Percentiles rank a stretch among this genome's conserved stretches.
phyloP scores from a whole-genome alignment of 441 rosid genomes.

The Gossypium davidsonii region DNA sequence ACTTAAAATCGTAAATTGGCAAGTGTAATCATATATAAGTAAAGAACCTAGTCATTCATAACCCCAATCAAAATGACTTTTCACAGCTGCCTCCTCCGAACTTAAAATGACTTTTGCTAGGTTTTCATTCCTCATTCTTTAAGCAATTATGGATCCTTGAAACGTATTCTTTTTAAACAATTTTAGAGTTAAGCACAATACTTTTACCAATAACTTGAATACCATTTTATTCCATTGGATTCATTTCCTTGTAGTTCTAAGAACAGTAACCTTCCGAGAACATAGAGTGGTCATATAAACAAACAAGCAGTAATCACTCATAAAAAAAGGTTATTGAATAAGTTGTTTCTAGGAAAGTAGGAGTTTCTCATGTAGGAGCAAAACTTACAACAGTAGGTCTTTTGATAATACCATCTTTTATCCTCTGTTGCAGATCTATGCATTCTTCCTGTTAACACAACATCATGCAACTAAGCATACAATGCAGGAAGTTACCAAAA shows the following conservation, averaged over 20 bases:
- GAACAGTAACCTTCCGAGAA: neutral
- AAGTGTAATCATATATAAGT: neutral
- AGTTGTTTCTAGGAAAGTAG: neutral
- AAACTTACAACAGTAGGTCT: constrained; percentile 40
- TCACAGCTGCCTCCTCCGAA: neutral
- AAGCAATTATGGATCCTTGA: neutral
- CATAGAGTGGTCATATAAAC: neutral
- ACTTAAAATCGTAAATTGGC: neutral
- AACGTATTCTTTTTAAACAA: neutral
- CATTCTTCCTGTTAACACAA: constrained; percentile 40
- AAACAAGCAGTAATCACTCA: neutral
- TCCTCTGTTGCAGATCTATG: constrained; percentile 30
- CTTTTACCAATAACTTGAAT: neutral
- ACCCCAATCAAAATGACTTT: neutral
- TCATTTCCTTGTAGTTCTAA: neutral
- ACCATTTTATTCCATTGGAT: neutral
- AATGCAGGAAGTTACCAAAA: neutral
- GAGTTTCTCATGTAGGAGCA: neutral
- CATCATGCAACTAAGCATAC: neutral
- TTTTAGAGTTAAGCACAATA: neutral
- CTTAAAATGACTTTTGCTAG: neutral
- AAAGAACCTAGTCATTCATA: neutral
- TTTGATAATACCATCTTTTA: constrained; percentile 28
- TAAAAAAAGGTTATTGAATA: neutral
- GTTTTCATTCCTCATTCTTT: neutral